Conservation (phyloP, 176 grass and related monocot genomes). For the Triticum aestivum region IWGSC_CS_RefSeq_v2.1 NC_057806.1:133392665-133393164, state of each 20-base stretch:
- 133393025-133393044: not conserved
- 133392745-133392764: not conserved
- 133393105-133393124: not conserved
- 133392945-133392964: constrained; percentile 7
- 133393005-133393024: not conserved
- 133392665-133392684: not conserved
- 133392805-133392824: not conserved
- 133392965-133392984: constrained; percentile 14
- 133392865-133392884: not conserved
- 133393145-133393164: not conserved
- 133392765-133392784: not conserved
- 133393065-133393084: not conserved
- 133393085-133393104: not conserved
- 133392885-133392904: not conserved
- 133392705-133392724: not conserved
- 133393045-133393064: not conserved
- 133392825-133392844: not conserved
- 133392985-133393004: not conserved
- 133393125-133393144: not conserved
- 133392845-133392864: not conserved
- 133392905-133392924: not conserved
- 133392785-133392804: not conserved
- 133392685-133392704: not conserved
- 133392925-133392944: constrained; percentile 20
- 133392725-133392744: not conserved